These are phyloP conservation scores for Ganoderma resinaceum DNA, from an alignment of 1,284 basidiomycete species.

Conservation along the genomic window DNA sequence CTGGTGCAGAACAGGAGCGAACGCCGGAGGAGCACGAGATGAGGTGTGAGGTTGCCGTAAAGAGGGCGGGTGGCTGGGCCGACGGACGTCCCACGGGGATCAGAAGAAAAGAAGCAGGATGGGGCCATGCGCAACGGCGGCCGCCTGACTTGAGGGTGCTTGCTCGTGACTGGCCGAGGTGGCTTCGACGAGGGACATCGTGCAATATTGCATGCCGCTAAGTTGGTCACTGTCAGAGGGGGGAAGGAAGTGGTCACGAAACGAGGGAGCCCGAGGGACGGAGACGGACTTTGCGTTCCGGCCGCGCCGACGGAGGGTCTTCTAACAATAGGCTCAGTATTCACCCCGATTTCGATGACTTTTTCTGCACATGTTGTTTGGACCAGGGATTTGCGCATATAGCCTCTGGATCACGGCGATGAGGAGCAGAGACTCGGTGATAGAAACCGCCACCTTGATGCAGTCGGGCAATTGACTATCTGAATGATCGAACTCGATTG, in stretches of 20 bases:
- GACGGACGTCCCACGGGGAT: conserved; percentile 13
- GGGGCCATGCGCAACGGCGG: conserved; percentile 18
- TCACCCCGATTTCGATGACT: background rate
- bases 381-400: too few relatives aligned
- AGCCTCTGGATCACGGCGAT: too few relatives aligned
- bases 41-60: background rate
- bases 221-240: background rate
- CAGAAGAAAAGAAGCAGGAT: conserved; percentile 18
- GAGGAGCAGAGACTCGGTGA: too few relatives aligned
- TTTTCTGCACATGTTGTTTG: background rate
- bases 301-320: background rate
- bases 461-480: too few relatives aligned
- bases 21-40: background rate
- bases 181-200: background rate
- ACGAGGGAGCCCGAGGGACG: background rate
- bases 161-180: conserved; percentile 8
- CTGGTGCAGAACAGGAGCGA: background rate
- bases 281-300: background rate
- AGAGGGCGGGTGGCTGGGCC: background rate
- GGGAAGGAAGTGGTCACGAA: background rate
- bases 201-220: background rate
- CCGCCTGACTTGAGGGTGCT: conserved; percentile 7
- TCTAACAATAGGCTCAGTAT: background rate
- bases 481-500: too few relatives aligned
- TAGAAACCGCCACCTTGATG: too few relatives aligned